Evolutionary conservation across 1,284 basidiomycete genomes (phyloP).

Genomic region (Ganoderma resinaceum): DNA sequence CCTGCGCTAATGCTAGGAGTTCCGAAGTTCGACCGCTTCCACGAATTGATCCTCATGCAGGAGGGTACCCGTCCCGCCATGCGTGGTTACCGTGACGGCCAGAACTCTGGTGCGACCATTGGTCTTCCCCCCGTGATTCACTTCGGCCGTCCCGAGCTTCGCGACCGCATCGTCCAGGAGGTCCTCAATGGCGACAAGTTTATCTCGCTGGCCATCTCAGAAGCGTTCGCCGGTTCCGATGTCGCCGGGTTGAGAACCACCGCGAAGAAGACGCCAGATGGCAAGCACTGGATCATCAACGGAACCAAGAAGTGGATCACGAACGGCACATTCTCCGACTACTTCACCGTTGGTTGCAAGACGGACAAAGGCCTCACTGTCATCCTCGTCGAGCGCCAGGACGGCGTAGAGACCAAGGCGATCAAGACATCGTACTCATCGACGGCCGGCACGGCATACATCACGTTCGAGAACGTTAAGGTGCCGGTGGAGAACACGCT

Average conservation of each 20-base stretch:
- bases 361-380: constrained; percentile 82
- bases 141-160: constrained; percentile 80
- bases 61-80: constrained; percentile 39
- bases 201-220: constrained; percentile 68
- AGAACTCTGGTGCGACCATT: constrained; percentile 65
- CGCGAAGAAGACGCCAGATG: constrained; percentile 84
- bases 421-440: constrained; percentile 88
- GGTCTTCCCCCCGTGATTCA: constrained; percentile 85
- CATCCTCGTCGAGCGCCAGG: constrained; percentile 79
- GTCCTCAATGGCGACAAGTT: constrained; percentile 78
- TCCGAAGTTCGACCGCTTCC: constrained; percentile 76
- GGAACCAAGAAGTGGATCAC: constrained; percentile 90
- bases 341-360: constrained; percentile 70
- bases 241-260: constrained; percentile 84
- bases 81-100: constrained; percentile 43
- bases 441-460: constrained; percentile 84
- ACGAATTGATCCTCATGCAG: constrained; percentile 49
- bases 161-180: constrained; percentile 82
- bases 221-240: constrained; percentile 91
- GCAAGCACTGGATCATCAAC: constrained; percentile 86
- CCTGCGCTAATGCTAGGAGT: constrained; percentile 1
- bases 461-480: constrained; percentile 89
- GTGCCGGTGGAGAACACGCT: constrained; percentile 89
- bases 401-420: constrained; percentile 83
- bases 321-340: constrained; percentile 65